Conservation (phyloP, 805 yeast genomes). For the Zygosaccharomyces bisporus region DNA sequence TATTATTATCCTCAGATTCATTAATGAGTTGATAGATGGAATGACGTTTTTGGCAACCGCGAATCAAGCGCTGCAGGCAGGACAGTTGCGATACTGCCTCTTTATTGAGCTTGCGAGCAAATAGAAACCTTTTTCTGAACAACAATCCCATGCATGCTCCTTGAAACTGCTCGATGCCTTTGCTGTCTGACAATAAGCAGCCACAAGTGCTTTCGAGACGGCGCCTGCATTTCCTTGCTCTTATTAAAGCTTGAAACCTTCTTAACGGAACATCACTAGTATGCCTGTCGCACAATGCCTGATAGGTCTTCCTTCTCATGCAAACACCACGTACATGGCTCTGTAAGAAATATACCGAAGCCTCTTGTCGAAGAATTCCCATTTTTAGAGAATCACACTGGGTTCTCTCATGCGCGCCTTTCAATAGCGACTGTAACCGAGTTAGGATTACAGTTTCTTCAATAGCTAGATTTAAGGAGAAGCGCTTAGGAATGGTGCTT, state of each 20-base stretch:
- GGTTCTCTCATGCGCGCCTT: slow-evolving; percentile 42
- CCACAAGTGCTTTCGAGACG: not conserved
- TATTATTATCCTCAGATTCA: slow-evolving; percentile 1
- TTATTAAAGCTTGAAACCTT: slow-evolving; percentile 25
- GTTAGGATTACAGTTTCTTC: slow-evolving; percentile 32
- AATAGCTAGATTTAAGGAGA: not conserved
- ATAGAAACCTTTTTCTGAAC: slow-evolving; percentile 32
- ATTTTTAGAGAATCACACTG: slow-evolving; percentile 24
- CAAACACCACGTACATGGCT: slow-evolving; percentile 39
- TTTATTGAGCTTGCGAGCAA: not conserved
- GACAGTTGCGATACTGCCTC: not conserved
- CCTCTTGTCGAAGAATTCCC: slow-evolving; percentile 29
- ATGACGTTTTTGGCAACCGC: not conserved
- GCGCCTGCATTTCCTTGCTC: slow-evolving; percentile 9
- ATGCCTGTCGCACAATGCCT: slow-evolving; percentile 4
- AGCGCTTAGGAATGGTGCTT: slow-evolving; percentile 10
- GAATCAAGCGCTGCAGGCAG: not conserved
- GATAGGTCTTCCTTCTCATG: slow-evolving; percentile 27
- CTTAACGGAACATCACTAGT: slow-evolving; percentile 12
- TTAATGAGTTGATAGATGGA: not conserved
- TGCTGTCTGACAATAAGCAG: not conserved
- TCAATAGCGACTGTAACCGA: slow-evolving; percentile 53
- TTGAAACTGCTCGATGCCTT: slow-evolving; percentile 43
- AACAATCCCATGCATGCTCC: slow-evolving; percentile 47
- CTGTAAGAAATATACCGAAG: slow-evolving; percentile 34